Base-by-base conservation (phyloP, 768 basidiomycete species). In the Astraeus odoratus region DNA sequence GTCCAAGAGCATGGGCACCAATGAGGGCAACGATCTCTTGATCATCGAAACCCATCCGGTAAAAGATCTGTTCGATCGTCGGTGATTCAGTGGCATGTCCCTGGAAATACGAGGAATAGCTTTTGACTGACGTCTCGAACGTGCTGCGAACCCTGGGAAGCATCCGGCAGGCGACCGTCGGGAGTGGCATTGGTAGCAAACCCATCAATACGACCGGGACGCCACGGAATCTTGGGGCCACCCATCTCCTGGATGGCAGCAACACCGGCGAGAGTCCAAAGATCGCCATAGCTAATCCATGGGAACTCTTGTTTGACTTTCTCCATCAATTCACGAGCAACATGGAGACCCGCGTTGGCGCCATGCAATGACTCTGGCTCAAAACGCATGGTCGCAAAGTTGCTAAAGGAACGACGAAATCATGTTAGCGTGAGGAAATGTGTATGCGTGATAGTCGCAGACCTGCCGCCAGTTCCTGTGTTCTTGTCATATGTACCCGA, bases 311-410 rank as follows among this genome's bases (percentile, higher is more conserved):
- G 58, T 72, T 98, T 94, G 60, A 97, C 65, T 46, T 85, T 76
- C 59, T 96, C 88, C 79, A 97, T 83, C 47, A 88, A 64, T 5
- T 64, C 73, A 46, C 95, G 87, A 31, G 91, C 94, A 44, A 91
- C 60, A 49, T 84, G 66, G 44, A 95, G 73, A 22, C 92, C 92
- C 22, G 78, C 78, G 66, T 95, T 95, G 40, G 90, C 92, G 27
- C 71, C 78, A 59, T 98, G 92, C 23, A 74, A 60, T 9, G 92
- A 60, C 63, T 98, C 95, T 31, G 95, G 88, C 43, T 81, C 78
- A 67, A 97, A 99, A 45, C 95, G 86, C 95, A 99, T 99, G 19
- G 95, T 97, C 2, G 96, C 95, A 53, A 90, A 93, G 76, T 99
- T 97, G 74, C 89, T 86, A 40, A 40, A 25, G 5, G 16, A 16